Base-by-base conservation (phyloP, 2,329 filamentous ascomycete species). In the Botrytis fabae region DNA sequence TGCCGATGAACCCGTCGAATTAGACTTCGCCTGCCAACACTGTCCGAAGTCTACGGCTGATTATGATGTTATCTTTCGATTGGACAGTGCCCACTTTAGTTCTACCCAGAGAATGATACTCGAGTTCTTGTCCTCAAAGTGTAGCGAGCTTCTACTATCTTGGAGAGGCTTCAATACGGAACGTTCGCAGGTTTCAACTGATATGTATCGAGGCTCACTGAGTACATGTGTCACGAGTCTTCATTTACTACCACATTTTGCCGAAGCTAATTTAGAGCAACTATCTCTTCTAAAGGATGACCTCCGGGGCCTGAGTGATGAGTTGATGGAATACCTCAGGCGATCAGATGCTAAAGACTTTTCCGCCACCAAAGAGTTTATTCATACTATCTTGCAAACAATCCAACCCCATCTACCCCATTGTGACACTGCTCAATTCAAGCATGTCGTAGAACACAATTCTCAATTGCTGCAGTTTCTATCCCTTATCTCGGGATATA, bases 91-190 rank as follows among this genome's bases (percentile, higher is more conserved):
- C 18, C 78, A 80, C 68, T 80, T 79, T 54, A 73, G 75, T 63
- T 74, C 78, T 16, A 68, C 74, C 32, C 76, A 78, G 61, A 80
- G 78, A 66, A 73, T 81, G 42, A 76, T 81, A 51, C 59, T 81
- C 20, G 80, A 82, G 68, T 77, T 80, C 14, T 64, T 80, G 20
- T 48, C 75, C 8, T 77, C 78, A 14, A 81, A 81, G 73, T 76
- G 75, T 64, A 75, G 73, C 25, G 77, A 75, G 54, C 70, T 80
- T 51, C 69, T 78, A 38, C 74, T 78, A 54, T 75, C 69, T 59
- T 81, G 78, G 80, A 77, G 74, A 63, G 74, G 62, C 20, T 75
- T 76, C 65, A 68, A 72, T 20, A 38, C 68, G 25, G 78, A 79
- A 66, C 75, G 76, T n/a, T 73, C 75, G 10, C 72, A 77, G 10